Conservation (phyloP, 1,284 basidiomycete species). For the Trichosporon ovoides region DNA sequence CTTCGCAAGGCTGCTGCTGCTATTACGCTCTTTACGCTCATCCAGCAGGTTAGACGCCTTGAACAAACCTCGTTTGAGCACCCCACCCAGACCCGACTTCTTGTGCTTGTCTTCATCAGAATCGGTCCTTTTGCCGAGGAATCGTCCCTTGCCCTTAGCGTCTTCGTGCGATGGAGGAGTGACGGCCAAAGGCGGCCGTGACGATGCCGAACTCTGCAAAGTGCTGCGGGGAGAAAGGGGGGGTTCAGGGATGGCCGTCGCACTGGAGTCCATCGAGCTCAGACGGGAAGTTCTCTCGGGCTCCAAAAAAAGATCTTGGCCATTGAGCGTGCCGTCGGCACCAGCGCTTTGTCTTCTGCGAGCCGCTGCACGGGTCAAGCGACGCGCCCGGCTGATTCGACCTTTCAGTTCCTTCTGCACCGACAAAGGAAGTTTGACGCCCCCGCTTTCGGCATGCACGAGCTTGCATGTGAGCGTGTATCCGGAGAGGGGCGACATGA, state of each 20-base stretch:
- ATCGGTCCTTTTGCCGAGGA: conserved; percentile 17
- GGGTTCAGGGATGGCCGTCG: conserved; percentile 7
- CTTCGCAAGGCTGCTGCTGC: not conserved
- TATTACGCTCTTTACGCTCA: conserved; percentile 30
- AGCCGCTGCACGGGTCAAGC: conserved; percentile 12
- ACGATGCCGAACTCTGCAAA: not conserved
- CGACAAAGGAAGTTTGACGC: conserved; percentile 35
- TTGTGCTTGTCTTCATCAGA: conserved; percentile 30
- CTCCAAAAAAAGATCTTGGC: not conserved
- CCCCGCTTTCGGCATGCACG: conserved; percentile 43
- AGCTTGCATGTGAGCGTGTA: conserved; percentile 34
- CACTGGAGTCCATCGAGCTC: conserved; percentile 1
- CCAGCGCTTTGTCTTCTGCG: conserved; percentile 16
- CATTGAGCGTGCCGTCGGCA: conserved; percentile 4
- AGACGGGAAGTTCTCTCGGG: not conserved
- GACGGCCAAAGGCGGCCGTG: not conserved
- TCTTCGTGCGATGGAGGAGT: conserved; percentile 20
- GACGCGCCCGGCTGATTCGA: conserved; percentile 13
- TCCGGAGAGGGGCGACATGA: conserved; percentile 6
- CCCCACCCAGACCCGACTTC: conserved; percentile 24
- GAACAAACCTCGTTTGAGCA: conserved; percentile 41
- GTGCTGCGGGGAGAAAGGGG: not conserved
- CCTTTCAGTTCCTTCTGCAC: conserved; percentile 17
- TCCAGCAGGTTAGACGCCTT: conserved; percentile 31
- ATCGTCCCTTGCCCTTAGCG: conserved; percentile 12